Percentiles rank a stretch among this genome's conserved stretches.
phyloP scores from a whole-genome alignment of 352 stramenopile species.

The Phytophthora brassicae region DNA sequence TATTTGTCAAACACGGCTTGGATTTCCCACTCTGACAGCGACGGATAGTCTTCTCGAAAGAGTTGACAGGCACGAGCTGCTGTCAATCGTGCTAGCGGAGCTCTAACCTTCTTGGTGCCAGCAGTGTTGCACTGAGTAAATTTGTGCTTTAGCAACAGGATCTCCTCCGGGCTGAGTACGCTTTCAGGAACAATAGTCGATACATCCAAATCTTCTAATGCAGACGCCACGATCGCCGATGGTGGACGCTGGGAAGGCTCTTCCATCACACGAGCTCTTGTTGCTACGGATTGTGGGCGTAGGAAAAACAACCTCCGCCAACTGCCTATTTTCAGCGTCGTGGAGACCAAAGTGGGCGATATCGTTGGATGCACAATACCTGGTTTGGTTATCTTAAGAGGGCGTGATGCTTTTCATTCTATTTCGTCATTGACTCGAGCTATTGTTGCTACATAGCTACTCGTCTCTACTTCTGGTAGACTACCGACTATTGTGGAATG shows the following conservation, averaged over 20 bases:
- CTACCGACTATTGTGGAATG: not conserved
- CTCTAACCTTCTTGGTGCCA: slow-evolving; percentile 33
- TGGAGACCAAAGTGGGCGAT: not conserved
- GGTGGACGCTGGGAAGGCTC: slow-evolving; percentile 4
- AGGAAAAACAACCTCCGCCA: not conserved
- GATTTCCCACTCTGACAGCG: slow-evolving; percentile 63
- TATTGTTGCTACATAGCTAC: not conserved
- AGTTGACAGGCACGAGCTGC: slow-evolving; percentile 52
- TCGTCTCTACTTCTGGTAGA: too few species aligned
- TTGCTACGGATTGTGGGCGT: not conserved
- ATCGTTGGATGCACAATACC: not conserved
- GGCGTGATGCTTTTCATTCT: not conserved
- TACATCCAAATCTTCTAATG: slow-evolving; percentile 27
- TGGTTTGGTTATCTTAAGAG: too few species aligned
- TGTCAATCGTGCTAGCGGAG: slow-evolving; percentile 33
- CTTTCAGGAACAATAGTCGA: slow-evolving; percentile 34
- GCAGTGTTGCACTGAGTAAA: slow-evolving; percentile 50
- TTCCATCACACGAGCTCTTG: slow-evolving; percentile 10
- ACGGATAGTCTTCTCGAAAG: slow-evolving; percentile 64
- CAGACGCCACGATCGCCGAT: slow-evolving; percentile 10
- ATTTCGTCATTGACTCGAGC: not conserved
- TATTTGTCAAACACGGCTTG: slow-evolving; percentile 60
- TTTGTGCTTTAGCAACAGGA: slow-evolving; percentile 49
- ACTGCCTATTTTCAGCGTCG: slow-evolving; percentile 20
- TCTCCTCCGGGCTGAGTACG: slow-evolving; percentile 53